These are phyloP conservation scores for Kuraishia piskuri DNA, from an alignment of 805 yeast species.

Conservation along the genomic window DNA sequence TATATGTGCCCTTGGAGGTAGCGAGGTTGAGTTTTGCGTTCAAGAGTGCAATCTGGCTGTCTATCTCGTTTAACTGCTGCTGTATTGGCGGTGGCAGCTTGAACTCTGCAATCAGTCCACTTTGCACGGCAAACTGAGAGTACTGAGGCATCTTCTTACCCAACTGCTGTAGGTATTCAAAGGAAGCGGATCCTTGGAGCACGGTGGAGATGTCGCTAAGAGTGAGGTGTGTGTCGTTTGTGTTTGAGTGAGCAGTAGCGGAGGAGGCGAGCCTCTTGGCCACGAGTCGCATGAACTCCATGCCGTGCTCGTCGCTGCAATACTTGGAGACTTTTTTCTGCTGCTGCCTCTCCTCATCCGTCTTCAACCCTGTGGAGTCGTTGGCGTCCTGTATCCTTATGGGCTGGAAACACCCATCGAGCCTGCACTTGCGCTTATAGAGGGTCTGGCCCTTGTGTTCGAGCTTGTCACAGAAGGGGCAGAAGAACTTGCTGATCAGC, in stretches of 20 bases:
- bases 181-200: conserved; percentile 9
- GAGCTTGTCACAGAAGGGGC: conserved; percentile 57
- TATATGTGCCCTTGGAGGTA: conserved; percentile 14
- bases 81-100: background rate
- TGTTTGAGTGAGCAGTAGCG: too few relatives aligned
- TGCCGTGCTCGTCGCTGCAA: conserved; percentile 70
- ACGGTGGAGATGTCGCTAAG: conserved; percentile 10
- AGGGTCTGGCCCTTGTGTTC: conserved; percentile 40
- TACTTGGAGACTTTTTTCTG: conserved; percentile 45
- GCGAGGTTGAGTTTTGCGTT: conserved; percentile 8
- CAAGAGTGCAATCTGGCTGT: conserved; percentile 11
- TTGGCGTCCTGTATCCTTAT: conserved; percentile 22
- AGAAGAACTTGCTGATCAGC: conserved; percentile 56
- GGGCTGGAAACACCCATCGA: conserved; percentile 48
- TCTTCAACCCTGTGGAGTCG: too few relatives aligned
- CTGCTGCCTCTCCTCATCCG: conserved; percentile 8
- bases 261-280: conserved; percentile 9
- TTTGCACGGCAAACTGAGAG: conserved; percentile 10
- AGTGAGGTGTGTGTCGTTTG: conserved; percentile 6
- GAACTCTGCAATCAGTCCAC: background rate
- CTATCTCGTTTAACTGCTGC: conserved; percentile 13
- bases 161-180: conserved; percentile 16
- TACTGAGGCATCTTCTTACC: conserved; percentile 37
- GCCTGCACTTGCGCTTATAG: conserved; percentile 75
- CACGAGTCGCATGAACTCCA: conserved; percentile 25